Base-by-base conservation (phyloP, 1,284 basidiomycete genomes). In the Kalmanozyma brasiliensis region DNA sequence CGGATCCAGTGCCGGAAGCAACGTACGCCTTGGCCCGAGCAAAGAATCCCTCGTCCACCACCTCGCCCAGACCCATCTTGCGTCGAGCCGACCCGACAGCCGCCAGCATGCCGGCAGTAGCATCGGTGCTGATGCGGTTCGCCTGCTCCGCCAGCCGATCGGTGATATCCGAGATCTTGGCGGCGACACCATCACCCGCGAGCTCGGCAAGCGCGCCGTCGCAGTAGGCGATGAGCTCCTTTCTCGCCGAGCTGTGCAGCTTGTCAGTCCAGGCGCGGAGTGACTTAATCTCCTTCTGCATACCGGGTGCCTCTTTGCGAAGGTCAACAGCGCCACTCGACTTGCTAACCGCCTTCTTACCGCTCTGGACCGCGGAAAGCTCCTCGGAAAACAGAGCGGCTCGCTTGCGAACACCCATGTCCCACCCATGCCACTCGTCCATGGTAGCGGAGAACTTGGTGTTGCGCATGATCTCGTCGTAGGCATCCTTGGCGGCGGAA, bases 341-440 rank as follows among this genome's bases (percentile, higher is more conserved):
- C 8, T 46, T 23, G 19, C 53, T 57, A 30, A 73, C 56, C 13
- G 48, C 41, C 41, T 58, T 61, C 48, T 58, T 57, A 35, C 58
- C 59, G 40, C 47, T 56, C 23, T 66, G 59, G 6, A 78, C 63
- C 4, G 59, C 64, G 2, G 49, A 16, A 14, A 77, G 52, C 51
- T 79, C 77, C 17, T 69, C 56, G 4, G 42, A 37, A 33, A 73
- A 72, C 14, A 72, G 34, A 13, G 53, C 34, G 34, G 64, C 66
- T 10, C 75, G 67, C 55, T 68, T 62, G 22, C 51, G 41, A 29
- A 79, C 61, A 11, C 75, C 77, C 14, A 67, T 52, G 47, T 76
- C 76, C 80, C 80, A 81, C 24, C 77, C 77, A 6, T 62, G 57
- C 57, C 64, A 74, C 26, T 81, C 76, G 41, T 77, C 76, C 52